Evolutionary conservation across 2,329 filamentous ascomycete species (phyloP).

Genomic region (Fusarium gaditjirri): DNA sequence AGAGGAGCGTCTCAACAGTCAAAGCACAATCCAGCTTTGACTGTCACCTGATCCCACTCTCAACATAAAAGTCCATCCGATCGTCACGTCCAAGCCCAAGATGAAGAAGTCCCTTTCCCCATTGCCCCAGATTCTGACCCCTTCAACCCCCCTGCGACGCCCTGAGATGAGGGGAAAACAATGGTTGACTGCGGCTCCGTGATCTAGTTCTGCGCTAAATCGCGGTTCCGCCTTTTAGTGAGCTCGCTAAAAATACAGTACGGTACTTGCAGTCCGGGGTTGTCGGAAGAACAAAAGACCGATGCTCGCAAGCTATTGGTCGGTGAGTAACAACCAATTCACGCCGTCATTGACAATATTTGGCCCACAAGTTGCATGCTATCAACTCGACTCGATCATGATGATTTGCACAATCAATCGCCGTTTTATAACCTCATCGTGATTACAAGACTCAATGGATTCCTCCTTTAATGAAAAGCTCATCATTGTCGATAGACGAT

Average conservation of each 20-base stretch:
- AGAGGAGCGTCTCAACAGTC: not conserved
- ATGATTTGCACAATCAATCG: conserved; percentile 12
- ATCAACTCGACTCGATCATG: conserved; percentile 8
- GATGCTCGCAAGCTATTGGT: not conserved
- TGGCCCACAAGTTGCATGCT: conserved; percentile 9
- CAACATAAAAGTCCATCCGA: not conserved
- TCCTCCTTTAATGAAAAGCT: not conserved
- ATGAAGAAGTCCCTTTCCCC: conserved; percentile 9
- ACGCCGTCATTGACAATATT: conserved; percentile 27
- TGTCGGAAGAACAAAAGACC: conserved; percentile 19
- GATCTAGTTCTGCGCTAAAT: conserved; percentile 38
- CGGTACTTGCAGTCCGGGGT: not conserved
- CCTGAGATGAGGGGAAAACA: conserved; percentile 35
- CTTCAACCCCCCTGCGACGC: not conserved
- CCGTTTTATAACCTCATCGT: conserved; percentile 9
- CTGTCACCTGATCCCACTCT: not conserved
- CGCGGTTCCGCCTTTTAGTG: conserved; percentile 43
- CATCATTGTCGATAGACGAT: not conserved
- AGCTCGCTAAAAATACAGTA: not conserved
- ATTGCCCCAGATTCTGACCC: conserved; percentile 12
- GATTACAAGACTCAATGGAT: not conserved
- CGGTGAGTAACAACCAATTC: not conserved
- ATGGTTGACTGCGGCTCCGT: conserved; percentile 41
- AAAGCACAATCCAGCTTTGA: not conserved
- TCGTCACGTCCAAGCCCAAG: not conserved